Evolutionary conservation across 2,329 filamentous ascomycete species (phyloP).

Genomic region (Myriosclerotinia scirpicola): DNA sequence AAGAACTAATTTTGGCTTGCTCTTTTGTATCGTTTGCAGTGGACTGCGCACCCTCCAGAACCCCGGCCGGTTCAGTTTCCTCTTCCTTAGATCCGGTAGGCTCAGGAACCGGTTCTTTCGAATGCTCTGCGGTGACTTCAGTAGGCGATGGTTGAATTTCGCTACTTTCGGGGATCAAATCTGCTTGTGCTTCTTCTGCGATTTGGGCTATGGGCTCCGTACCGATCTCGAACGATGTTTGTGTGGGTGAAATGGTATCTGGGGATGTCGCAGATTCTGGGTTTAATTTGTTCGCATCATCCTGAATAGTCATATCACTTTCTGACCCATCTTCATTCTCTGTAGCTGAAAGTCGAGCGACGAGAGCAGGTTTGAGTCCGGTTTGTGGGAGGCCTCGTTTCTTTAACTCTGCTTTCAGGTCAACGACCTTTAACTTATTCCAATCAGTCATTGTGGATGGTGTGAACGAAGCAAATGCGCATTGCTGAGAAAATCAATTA

Average conservation of each 20-base stretch:
- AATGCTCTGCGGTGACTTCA: conserved; percentile 1
- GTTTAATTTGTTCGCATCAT: conserved; percentile 32
- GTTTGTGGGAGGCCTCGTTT: conserved; percentile 65
- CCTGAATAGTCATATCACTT: conserved; percentile 38
- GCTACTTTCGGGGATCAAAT: not conserved
- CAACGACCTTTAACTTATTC: conserved; percentile 66
- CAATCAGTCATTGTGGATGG: conserved; percentile 50
- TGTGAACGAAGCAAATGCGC: not conserved
- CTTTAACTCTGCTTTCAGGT: conserved; percentile 74
- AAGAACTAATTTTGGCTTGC: conserved; percentile 1
- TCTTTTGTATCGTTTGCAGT: not conserved
- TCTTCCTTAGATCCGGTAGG: not conserved
- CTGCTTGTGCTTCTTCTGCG: not conserved
- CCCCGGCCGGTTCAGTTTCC: not conserved
- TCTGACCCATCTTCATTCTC: conserved; percentile 43
- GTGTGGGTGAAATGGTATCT: conserved; percentile 31
- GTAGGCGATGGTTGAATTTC: conserved; percentile 10
- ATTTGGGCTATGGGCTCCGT: not conserved
- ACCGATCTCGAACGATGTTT: conserved; percentile 21
- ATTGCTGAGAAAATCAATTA: not conserved
- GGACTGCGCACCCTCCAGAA: not conserved
- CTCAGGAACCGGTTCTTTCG: conserved; percentile 23
- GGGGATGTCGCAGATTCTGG: conserved; percentile 33
- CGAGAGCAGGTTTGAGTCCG: conserved; percentile 70
- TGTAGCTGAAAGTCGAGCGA: conserved; percentile 59